Evolutionary conservation across 208 protist genomes (phyloP), one percentile per base, ranked within the genome.

Genomic region (Histomonas meleagridis): DNA sequence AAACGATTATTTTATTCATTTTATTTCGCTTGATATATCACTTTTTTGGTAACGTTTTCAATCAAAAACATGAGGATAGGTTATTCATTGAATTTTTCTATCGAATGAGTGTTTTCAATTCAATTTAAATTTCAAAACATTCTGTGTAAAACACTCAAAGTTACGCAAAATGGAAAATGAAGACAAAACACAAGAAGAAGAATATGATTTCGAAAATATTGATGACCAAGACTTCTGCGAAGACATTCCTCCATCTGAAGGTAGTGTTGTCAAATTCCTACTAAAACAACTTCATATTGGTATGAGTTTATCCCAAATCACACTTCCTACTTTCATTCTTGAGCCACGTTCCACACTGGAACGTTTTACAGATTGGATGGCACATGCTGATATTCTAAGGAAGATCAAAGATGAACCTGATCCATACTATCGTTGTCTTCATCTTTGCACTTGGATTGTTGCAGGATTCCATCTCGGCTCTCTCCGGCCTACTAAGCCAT

Each of bases 331-430:
- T 0, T 96, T 96, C 90, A 96, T 97, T 91, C 94, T 97, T 9
- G 96, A 97, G 90, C 96, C 96, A 23, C 76, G 96, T 57, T 97
- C 96, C 16, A 93, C 97, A 16, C 91, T 97, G 7, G 96, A 97
- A 90, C 96, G 96, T 92, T 92, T 93, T 28, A 95, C 94, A 35
- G 95, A 96, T 70, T 96, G 95, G 72, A 76, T 95, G 49, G 40
- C 92, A 35, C 94, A 96, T 95, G 51, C 92, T 18, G 70, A 93
- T 91, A 55, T 91, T 7, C 46, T 94, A 38, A 53, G 57, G 26
- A 55, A 92, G 90, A 35, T 81, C 40, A 60, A 43, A 76, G 32
- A 21, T 60, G 91, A 91, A 76, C 86, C 35, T 9, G 60, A 92
- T 94, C 21, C 81, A 4, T 26, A 72, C 1, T 46, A 49, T 93